Conservation (phyloP, 1,284 basidiomycete species). For the Laetiporus sulphureus region DNA sequence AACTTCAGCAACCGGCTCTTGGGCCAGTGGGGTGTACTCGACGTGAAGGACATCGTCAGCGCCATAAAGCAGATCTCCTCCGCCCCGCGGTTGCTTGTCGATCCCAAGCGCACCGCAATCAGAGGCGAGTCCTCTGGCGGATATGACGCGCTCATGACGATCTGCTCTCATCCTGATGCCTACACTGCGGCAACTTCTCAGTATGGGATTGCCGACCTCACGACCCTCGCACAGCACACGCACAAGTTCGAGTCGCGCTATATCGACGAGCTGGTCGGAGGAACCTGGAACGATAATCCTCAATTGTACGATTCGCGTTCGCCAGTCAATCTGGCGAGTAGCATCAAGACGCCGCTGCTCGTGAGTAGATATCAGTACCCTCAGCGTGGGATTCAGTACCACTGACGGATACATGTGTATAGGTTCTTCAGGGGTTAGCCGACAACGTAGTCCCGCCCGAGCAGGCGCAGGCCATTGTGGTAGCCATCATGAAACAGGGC, state of each 20-base stretch:
- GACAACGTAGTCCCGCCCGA: conserved; percentile 41
- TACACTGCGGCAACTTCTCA: conserved; percentile 35
- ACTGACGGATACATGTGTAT: too few relatives aligned
- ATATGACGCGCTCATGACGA: conserved; percentile 38
- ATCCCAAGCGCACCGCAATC: conserved; percentile 50
- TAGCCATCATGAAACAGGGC: conserved; percentile 30
- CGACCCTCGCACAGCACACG: conserved; percentile 34
- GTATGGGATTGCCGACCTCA: conserved; percentile 41
- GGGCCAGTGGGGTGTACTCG: conserved; percentile 61
- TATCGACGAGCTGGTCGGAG: conserved; percentile 39
- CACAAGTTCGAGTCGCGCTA: conserved; percentile 49
- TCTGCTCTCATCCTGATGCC: conserved; percentile 21
- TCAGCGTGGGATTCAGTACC: too few relatives aligned
- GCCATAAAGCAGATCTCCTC: conserved; percentile 41
- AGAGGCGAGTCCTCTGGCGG: conserved; percentile 44
- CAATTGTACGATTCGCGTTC: conserved; percentile 38
- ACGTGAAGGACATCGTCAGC: conserved; percentile 52
- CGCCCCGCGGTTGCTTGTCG: conserved; percentile 37
- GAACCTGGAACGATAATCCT: conserved; percentile 33
- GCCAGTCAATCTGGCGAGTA: conserved; percentile 39
- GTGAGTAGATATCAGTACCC: too few relatives aligned
- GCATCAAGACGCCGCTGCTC: conserved; percentile 42
- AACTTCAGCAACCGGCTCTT: conserved; percentile 42
- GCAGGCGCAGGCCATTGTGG: conserved; percentile 42
- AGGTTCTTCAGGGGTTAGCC: conserved; percentile 43